Conservation (phyloP, 306 rosid genomes). For the Sicyos edulis region DNA sequence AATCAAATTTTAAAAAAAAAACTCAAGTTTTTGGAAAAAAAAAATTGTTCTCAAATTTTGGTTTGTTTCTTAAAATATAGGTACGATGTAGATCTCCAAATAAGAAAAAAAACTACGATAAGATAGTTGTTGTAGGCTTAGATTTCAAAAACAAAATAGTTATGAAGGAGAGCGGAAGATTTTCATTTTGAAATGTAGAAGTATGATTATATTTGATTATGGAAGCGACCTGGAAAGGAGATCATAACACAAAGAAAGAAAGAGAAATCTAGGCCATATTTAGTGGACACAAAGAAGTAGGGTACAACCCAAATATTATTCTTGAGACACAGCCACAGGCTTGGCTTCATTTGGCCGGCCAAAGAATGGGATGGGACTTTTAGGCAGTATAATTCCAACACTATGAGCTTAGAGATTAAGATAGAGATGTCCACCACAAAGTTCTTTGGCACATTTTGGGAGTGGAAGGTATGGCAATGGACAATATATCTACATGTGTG, state of each 20-base stretch:
- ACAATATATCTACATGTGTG: conserved; percentile 6
- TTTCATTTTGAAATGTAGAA: no score
- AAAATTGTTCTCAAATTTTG: no score
- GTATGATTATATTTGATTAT: no score
- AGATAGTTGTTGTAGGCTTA: no score
- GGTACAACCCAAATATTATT: conserved; percentile 2
- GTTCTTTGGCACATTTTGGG: background rate
- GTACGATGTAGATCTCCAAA: no score
- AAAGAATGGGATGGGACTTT: conserved; percentile 10
- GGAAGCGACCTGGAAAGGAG: background rate
- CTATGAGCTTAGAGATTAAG: background rate
- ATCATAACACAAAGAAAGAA: background rate
- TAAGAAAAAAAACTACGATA: no score
- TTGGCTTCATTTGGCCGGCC: conserved; percentile 8
- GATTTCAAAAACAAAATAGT: no score
- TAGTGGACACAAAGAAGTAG: conserved; percentile 1
- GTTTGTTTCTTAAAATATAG: no score
- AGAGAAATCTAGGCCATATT: conserved; percentile 7
- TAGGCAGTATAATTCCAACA: conserved; percentile 14
- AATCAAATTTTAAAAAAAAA: no score
- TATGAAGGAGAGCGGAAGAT: no score
- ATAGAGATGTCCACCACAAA: conserved; percentile 11
- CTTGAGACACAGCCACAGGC: background rate
- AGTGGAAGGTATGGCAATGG: background rate
- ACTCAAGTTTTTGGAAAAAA: no score